Evolutionary conservation across 164 flowering plant genomes (phyloP), one percentile per base, ranked within the genome.

Genomic region (Amborella trichopoda): DNA sequence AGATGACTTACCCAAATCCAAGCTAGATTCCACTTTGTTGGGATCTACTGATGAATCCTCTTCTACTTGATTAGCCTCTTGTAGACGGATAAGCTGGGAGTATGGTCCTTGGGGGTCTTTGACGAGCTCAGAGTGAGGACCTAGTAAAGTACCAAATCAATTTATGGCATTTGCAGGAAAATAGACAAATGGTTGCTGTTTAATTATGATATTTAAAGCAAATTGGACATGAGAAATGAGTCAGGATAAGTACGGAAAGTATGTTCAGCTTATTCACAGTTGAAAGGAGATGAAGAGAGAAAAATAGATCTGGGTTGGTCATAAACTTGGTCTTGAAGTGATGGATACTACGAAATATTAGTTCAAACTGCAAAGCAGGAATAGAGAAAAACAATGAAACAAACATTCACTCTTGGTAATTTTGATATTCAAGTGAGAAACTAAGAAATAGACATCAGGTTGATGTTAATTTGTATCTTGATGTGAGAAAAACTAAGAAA

Each of bases 61-160:
- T 16, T 46, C 21, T 9, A 12, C 32, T 17, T 39, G 26, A 26
- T 12, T 23, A 10, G 21, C 27, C 36, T 54, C 59, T 28, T 54
- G 59, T 20, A 54, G 13, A 14, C 37, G 44, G 26, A 54, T 54
- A 21, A 54, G 59, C 37, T 54, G 59, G 18, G 52, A 54, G 28
- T 54, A 54, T 36, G 59, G 46, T 12, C 59, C 59, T 20, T 47
- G 39, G 20, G 46, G 59, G 30, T 81, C 61, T 40, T 50, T 51
- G 46, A 67, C 61, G 62, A 84, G 52, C 48, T 79, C 78, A 2
- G 23, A 57, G 52, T 81, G 95, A 32, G 83, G 70, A 44, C 95
- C 95, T 84, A 45, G 30, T 50, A 18, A 52, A 6, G n/a, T n/a
- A n/a, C n/a, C n/a, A n/a, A n/a, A n/a, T n/a, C n/a, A n/a, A n/a